Evolutionary conservation across 1,284 basidiomycete genomes (phyloP).

Genomic region (Meira miltonrushii): DNA sequence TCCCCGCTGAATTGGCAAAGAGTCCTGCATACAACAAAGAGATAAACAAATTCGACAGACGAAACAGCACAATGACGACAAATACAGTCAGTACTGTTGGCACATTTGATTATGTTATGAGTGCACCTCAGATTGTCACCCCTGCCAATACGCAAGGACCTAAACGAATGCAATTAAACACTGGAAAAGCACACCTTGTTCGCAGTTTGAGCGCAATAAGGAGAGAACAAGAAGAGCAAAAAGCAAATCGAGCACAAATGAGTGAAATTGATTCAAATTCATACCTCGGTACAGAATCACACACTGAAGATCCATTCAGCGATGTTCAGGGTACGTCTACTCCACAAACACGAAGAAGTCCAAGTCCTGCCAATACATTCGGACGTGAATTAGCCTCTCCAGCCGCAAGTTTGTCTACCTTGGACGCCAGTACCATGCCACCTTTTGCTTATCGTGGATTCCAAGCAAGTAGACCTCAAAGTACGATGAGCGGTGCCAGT

Average conservation of each 20-base stretch:
- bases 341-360: neutral
- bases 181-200: constrained; percentile 6
- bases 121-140: constrained; percentile 1
- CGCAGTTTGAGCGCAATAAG: constrained; percentile 1
- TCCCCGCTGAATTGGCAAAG: neutral
- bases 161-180: constrained; percentile 4
- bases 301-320: too few relatives aligned
- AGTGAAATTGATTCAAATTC: too few relatives aligned
- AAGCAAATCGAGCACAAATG: too few relatives aligned
- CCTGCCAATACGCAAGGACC: neutral
- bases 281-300: too few relatives aligned
- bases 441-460: too few relatives aligned
- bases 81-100: neutral
- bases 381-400: too few relatives aligned
- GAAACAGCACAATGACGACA: constrained; percentile 1
- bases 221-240: neutral
- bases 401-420: too few relatives aligned
- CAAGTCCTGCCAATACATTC: neutral
- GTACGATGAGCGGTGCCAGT: neutral
- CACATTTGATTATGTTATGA: constrained; percentile 3
- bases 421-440: too few relatives aligned
- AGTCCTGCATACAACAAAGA: neutral
- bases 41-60: neutral
- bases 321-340: neutral
- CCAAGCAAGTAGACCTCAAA: too few relatives aligned